Percentiles rank a stretch among this genome's conserved stretches.
Conservation (phyloP, 2,329 filamentous ascomycete species). For the Cladophialophora carrionii region DNA sequence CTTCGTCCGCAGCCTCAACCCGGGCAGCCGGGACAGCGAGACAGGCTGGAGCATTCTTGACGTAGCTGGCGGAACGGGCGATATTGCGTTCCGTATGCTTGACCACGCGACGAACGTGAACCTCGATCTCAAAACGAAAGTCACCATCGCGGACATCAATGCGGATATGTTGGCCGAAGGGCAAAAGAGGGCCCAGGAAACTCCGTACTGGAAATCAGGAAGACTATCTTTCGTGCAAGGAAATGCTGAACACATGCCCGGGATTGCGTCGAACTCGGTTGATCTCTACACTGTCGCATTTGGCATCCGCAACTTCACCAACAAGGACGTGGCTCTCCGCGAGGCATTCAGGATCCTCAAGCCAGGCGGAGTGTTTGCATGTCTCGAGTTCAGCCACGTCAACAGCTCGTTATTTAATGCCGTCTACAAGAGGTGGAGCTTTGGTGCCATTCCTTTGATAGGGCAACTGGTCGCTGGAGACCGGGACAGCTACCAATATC, state of each 20-base stretch:
- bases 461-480: constrained; percentile 94
- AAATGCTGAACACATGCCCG: constrained; percentile 76
- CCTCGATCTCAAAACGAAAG: constrained; percentile 75
- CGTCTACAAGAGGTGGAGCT: constrained; percentile 94
- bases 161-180: constrained; percentile 91
- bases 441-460: constrained; percentile 89
- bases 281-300: constrained; percentile 98
- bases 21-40: constrained; percentile 60
- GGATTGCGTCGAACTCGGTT: constrained; percentile 70
- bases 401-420: constrained; percentile 76
- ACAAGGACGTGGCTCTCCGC: constrained; percentile 78
- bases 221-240: constrained; percentile 78
- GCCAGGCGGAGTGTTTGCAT: constrained; percentile 94
- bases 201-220: constrained; percentile 60
- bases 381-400: constrained; percentile 91
- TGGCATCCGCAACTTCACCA: constrained; percentile 94
- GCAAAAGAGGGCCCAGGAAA: constrained; percentile 70
- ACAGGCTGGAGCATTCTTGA: constrained; percentile 79
- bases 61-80: constrained; percentile 93
- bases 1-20: constrained; percentile 89
- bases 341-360: constrained; percentile 89
- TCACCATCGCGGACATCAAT: constrained; percentile 96
- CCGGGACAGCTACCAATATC: constrained; percentile 94
- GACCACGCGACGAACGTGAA: constrained; percentile 82
- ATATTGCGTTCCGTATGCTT: constrained; percentile 96